phyloP scores from a whole-genome alignment of 352 stramenopile species.

The Pythium monospermum region DNA sequence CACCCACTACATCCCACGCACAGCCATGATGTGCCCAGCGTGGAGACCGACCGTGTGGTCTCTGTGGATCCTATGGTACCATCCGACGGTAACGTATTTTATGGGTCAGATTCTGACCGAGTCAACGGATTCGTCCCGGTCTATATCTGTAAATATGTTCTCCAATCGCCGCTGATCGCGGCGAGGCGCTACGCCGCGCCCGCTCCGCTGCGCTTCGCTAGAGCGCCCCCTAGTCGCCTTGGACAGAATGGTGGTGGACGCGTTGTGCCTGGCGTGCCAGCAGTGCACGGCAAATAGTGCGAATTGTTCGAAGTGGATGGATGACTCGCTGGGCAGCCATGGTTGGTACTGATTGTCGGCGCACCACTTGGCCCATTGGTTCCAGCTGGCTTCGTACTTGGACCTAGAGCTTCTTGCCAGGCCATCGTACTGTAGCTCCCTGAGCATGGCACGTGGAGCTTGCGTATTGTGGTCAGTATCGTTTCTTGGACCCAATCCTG shows the following conservation, averaged over 20 bases:
- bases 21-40: slow-evolving; percentile 14
- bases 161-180: background rate
- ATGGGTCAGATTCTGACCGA: too few species aligned
- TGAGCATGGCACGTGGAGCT: background rate
- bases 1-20: slow-evolving; percentile 14
- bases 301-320: background rate
- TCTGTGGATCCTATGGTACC: slow-evolving; percentile 19
- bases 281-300: slow-evolving; percentile 2
- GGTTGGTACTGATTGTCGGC: too few species aligned
- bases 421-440: background rate
- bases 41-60: slow-evolving; percentile 15
- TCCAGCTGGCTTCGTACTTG: slow-evolving; percentile 1
- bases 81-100: too few species aligned
- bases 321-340: background rate
- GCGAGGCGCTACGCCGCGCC: background rate
- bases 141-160: too few species aligned
- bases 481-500: background rate
- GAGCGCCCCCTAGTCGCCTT: slow-evolving; percentile 11
- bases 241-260: slow-evolving; percentile 20
- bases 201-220: background rate
- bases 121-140: too few species aligned
- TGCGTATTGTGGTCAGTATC: background rate
- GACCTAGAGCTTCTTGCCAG: background rate
- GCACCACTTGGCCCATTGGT: slow-evolving; percentile 1
- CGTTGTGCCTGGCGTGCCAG: slow-evolving; percentile 6